phyloP scores from a whole-genome alignment of 306 rosid species.

The Lablab purpureus region DNA sequence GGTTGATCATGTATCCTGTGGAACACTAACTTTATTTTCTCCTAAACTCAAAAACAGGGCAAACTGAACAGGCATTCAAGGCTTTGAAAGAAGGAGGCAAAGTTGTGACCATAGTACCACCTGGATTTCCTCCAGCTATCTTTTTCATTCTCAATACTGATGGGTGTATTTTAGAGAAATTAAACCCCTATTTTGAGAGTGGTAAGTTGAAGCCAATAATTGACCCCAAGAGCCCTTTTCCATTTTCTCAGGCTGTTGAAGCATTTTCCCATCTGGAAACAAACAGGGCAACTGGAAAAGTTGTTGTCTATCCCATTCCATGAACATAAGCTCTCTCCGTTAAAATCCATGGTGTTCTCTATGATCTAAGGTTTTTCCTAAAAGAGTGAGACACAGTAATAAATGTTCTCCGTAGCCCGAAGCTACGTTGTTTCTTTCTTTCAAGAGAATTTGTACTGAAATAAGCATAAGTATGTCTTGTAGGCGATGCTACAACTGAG shows the following conservation, averaged over 20 bases:
- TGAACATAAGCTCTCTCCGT: slow-evolving; percentile 8
- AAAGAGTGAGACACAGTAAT: neutral
- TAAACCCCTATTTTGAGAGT: slow-evolving; percentile 61
- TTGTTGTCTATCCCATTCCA: slow-evolving; percentile 66
- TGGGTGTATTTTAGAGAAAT: slow-evolving; percentile 60
- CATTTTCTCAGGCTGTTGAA: slow-evolving; percentile 59
- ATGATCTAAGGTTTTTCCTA: neutral
- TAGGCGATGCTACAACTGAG: slow-evolving; percentile 1
- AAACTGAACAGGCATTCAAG: slow-evolving; percentile 57
- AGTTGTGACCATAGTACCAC: slow-evolving; percentile 57
- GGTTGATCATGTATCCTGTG: neutral
- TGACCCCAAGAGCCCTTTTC: slow-evolving; percentile 67
- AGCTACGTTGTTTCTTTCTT: slow-evolving; percentile 9
- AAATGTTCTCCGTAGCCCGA: neutral
- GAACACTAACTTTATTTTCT: slow-evolving; percentile 7
- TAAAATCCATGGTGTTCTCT: neutral
- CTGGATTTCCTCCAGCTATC: slow-evolving; percentile 42
- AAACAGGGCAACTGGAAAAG: slow-evolving; percentile 61
- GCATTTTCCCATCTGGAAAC: slow-evolving; percentile 70
- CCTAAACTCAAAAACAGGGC: slow-evolving; percentile 46
- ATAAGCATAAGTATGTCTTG: neutral
- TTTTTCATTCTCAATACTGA: slow-evolving; percentile 44
- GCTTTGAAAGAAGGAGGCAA: slow-evolving; percentile 69
- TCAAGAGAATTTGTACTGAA: neutral
- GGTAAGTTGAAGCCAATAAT: slow-evolving; percentile 74